Conservation (phyloP, 1,284 basidiomycete species). For the Fistulina hepatica region DNA sequence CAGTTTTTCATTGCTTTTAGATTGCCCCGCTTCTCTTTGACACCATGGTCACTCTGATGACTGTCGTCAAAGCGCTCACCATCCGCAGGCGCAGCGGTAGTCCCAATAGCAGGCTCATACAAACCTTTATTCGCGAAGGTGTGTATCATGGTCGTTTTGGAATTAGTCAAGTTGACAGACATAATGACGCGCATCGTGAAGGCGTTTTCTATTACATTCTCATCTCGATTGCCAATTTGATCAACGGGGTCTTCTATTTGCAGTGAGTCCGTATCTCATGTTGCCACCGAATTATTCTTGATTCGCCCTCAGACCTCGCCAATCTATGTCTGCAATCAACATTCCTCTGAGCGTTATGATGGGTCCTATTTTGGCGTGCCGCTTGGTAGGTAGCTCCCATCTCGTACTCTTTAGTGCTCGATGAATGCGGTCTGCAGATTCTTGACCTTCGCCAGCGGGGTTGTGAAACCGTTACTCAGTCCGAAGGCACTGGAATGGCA, state of each 20-base stretch:
- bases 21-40: constrained; percentile 71
- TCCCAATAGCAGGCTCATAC: constrained; percentile 65
- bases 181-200: constrained; percentile 17
- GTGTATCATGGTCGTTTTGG: constrained; percentile 11
- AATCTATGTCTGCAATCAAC: constrained; percentile 72
- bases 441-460: constrained; percentile 67
- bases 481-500: constrained; percentile 49
- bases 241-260: constrained; percentile 75
- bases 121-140: constrained; percentile 75
- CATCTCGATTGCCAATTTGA: constrained; percentile 70
- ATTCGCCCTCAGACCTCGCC: constrained; percentile 67
- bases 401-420: constrained; percentile 1
- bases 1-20: constrained; percentile 24
- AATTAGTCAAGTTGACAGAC: constrained; percentile 6
- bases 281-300: constrained; percentile 5
- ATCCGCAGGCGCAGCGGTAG: constrained; percentile 63
- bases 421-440: constrained; percentile 33
- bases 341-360: constrained; percentile 81
- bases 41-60: constrained; percentile 67
- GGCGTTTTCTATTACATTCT: constrained; percentile 73
- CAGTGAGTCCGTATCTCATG: constrained; percentile 37
- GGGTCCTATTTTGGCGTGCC: constrained; percentile 65
- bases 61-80: constrained; percentile 59
- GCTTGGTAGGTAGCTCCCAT: constrained; percentile 36
- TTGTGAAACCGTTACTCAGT: constrained; percentile 60